Evolutionary conservation across 352 stramenopile genomes (phyloP).

Genomic region (Phytopythium sindhum): DNA sequence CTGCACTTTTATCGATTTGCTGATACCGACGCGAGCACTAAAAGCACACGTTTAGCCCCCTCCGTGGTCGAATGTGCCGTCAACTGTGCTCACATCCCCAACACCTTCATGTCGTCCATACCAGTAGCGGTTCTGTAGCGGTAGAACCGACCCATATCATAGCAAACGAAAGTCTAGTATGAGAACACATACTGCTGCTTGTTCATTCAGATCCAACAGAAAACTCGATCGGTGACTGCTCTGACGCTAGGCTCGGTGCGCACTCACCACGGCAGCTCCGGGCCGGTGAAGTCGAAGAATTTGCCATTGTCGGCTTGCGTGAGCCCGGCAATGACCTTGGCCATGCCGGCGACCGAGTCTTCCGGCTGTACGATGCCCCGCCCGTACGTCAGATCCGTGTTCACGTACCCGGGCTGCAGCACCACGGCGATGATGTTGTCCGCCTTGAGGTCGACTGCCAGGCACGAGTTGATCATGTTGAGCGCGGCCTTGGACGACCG

Average conservation of each 20-base stretch:
- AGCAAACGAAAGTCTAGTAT: too few relatives aligned
- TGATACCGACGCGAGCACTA: conserved; percentile 78
- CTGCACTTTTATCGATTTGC: conserved; percentile 83
- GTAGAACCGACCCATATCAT: too few relatives aligned
- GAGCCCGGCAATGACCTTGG: conserved; percentile 20
- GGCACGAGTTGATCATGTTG: conserved; percentile 36
- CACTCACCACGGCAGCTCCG: conserved; percentile 38
- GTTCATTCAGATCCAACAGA: too few relatives aligned
- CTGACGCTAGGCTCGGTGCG: too few relatives aligned
- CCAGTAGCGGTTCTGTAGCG: not conserved
- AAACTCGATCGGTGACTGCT: too few relatives aligned
- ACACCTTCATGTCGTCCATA: not conserved
- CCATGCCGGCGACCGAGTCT: conserved; percentile 25
- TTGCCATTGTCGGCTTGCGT: conserved; percentile 31
- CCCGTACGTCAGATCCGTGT: conserved; percentile 33
- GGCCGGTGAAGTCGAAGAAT: conserved; percentile 43
- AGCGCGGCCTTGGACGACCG: conserved; percentile 46
- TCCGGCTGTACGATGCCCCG: conserved; percentile 16
- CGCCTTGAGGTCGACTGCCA: conserved; percentile 29
- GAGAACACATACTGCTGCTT: too few relatives aligned
- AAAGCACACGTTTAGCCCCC: conserved; percentile 82
- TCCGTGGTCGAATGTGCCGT: conserved; percentile 81
- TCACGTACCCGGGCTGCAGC: conserved; percentile 35
- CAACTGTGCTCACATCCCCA: conserved; percentile 74
- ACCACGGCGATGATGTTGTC: conserved; percentile 25